Conservation (phyloP, 805 yeast species). For the Isabelozyma rhagii region DNA sequence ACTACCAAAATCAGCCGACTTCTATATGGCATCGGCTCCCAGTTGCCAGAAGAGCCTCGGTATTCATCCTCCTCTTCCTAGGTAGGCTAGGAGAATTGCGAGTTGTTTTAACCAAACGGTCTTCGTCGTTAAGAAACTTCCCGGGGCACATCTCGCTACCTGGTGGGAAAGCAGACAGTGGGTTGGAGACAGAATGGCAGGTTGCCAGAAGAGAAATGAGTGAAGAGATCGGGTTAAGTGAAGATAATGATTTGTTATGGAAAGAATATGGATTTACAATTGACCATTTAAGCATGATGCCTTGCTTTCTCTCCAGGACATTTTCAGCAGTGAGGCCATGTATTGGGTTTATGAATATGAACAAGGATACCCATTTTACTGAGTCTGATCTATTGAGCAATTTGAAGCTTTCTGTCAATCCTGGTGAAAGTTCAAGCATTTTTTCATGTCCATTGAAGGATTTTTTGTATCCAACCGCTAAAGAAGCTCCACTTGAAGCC, state of each 20-base stretch:
- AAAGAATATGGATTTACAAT: slow-evolving; percentile 52
- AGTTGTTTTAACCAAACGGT: slow-evolving; percentile 76
- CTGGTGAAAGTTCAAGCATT: slow-evolving; percentile 72
- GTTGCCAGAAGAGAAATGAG: slow-evolving; percentile 80
- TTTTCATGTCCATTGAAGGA: slow-evolving; percentile 71
- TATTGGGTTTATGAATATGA: slow-evolving; percentile 55
- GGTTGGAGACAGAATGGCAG: slow-evolving; percentile 62
- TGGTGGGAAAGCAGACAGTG: slow-evolving; percentile 85
- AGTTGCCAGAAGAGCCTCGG: slow-evolving; percentile 68
- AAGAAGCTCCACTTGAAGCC: slow-evolving; percentile 21
- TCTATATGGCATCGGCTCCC: slow-evolving; percentile 69
- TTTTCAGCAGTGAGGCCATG: slow-evolving; percentile 82
- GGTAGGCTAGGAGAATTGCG: slow-evolving; percentile 74
- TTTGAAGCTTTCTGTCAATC: slow-evolving; percentile 53
- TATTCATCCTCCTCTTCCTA: slow-evolving; percentile 67
- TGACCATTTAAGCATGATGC: slow-evolving; percentile 61
- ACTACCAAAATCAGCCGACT: slow-evolving; percentile 23
- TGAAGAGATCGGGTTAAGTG: slow-evolving; percentile 80
- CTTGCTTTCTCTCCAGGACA: slow-evolving; percentile 79
- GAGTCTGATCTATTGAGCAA: slow-evolving; percentile 16
- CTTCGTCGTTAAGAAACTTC: slow-evolving; percentile 64
- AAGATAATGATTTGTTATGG: slow-evolving; percentile 42
- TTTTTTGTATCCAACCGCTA: slow-evolving; percentile 36
- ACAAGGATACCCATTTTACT: slow-evolving; percentile 7
- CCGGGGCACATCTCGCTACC: slow-evolving; percentile 92